Evolutionary conservation across 1,284 basidiomycete species (phyloP), one percentile per base, ranked within the genome.

Genomic region (Moesziomyces sp.): DNA sequence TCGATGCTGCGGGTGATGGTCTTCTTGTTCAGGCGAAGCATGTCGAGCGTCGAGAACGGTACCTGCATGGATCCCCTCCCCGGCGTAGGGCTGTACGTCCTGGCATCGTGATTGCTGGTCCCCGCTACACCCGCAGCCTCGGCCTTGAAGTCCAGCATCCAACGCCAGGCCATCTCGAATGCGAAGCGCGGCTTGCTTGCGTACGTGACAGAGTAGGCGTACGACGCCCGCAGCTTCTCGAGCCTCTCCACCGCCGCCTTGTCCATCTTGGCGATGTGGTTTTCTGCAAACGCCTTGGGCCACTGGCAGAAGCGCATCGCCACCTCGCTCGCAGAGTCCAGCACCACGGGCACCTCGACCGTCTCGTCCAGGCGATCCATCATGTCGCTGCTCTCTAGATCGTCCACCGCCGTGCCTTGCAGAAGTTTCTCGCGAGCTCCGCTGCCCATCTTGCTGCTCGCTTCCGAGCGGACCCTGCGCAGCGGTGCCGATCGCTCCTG

Each of bases 141-240:
- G 21, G 70, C 60, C 33, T 73, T 73, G 35, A 73, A 46, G 30
- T 49, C 19, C 47, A 73, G 48, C 9, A 64, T 47, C 70, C 64
- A 73, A 2, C 45, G 26, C 60, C 64, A 73, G 1, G 56, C 70
- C 59, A 73, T 63, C 50, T 73, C 64, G 46, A 73, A 73, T 5
- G 60, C 59, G 44, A 73, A 73, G 14, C 50, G 52, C 14, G 64
- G 64, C 42, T 53, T 52, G 16, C 38, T 23, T 1, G 28, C 6
- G 42, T 67, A 73, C 10, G 64, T 59, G 30, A 59, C 42, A 24
- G 56, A 63, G 38, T 73, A 73, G 4, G 70, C 57, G 30, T 68
- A 73, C 44, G 70, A 67, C 1, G 70, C 64, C 4, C 70, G 59
- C 28, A 73, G 48, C n/a, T 24, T 28, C 16, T 23, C 59, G 3